Conservation (phyloP, 768 basidiomycete genomes). For the Tremella fuciformis region DNA sequence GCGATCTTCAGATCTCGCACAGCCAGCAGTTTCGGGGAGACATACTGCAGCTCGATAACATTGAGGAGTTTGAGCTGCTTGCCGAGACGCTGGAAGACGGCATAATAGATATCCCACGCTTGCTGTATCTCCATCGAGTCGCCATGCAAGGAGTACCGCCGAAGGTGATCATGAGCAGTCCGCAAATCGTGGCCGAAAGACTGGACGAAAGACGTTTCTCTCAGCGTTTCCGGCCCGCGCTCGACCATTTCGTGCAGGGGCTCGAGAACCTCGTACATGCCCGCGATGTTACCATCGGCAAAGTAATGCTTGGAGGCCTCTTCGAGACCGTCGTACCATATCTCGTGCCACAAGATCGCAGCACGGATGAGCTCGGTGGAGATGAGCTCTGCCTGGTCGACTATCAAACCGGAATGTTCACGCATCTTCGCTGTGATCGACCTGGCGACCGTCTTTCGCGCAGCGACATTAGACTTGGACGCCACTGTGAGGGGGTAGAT, state of each 20-base stretch:
- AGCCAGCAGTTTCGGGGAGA: constrained; percentile 85
- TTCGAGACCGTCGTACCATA: constrained; percentile 98
- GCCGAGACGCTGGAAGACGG: constrained; percentile 92
- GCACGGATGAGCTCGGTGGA: constrained; percentile 93
- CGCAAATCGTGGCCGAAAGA: constrained; percentile 87
- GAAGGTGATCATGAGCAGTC: constrained; percentile 87
- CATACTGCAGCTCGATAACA: constrained; percentile 91
- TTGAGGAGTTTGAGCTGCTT: constrained; percentile 86
- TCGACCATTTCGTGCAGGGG: constrained; percentile 91
- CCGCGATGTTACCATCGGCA: constrained; percentile 93
- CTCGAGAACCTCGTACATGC: constrained; percentile 90
- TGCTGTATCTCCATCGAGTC: constrained; percentile 88
- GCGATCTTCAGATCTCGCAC: constrained; percentile 87
- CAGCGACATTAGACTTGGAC: constrained; percentile 83
- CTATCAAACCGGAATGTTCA: constrained; percentile 81
- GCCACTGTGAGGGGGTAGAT: constrained; percentile 93
- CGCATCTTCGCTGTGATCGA: constrained; percentile 88
- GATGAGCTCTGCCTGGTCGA: constrained; percentile 80
- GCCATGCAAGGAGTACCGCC: constrained; percentile 77
- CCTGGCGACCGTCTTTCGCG: constrained; percentile 76
- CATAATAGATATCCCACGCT: constrained; percentile 99
- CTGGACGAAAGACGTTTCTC: constrained; percentile 92
- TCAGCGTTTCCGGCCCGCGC: constrained; percentile 89
- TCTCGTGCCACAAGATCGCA: constrained; percentile 96
- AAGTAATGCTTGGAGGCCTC: constrained; percentile 96